These are phyloP conservation scores for Yarrowia yakushimensis DNA, from an alignment of 805 yeast species.

Conservation along the genomic window DNA sequence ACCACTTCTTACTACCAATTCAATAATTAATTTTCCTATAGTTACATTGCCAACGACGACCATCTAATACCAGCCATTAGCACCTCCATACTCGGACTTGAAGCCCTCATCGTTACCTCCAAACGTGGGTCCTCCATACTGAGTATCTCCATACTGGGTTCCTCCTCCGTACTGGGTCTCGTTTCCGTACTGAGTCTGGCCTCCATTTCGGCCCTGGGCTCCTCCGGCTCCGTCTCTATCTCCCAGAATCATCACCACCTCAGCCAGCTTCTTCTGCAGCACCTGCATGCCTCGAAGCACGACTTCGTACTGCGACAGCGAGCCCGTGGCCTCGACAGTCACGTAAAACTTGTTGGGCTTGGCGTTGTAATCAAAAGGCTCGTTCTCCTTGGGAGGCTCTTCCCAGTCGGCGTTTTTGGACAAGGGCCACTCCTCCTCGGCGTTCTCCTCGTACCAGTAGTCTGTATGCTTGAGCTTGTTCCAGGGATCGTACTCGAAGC, in stretches of 20 bases:
- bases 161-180: conserved; percentile 24
- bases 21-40: neutral
- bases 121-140: conserved; percentile 19
- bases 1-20: too few relatives aligned
- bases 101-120: conserved; percentile 14
- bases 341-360: conserved; percentile 77
- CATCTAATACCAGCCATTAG: too few relatives aligned
- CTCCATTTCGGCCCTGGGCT: neutral
- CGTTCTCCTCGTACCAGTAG: conserved; percentile 90
- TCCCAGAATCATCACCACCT: conserved; percentile 68
- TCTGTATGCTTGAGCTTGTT: conserved; percentile 94
- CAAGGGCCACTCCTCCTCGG: conserved; percentile 90
- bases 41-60: too few relatives aligned
- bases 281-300: conserved; percentile 80
- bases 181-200: conserved; percentile 21
- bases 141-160: conserved; percentile 22
- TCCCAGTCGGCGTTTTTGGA: conserved; percentile 90
- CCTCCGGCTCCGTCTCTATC: conserved; percentile 27
- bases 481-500: conserved; percentile 99
- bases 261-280: conserved; percentile 85
- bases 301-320: conserved; percentile 83
- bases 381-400: conserved; percentile 88
- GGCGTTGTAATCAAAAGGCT: conserved; percentile 78
- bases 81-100: conserved; percentile 7
- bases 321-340: conserved; percentile 91